Conservation (phyloP, 2,329 filamentous ascomycete species). For the Ophiostoma populinum region DNA sequence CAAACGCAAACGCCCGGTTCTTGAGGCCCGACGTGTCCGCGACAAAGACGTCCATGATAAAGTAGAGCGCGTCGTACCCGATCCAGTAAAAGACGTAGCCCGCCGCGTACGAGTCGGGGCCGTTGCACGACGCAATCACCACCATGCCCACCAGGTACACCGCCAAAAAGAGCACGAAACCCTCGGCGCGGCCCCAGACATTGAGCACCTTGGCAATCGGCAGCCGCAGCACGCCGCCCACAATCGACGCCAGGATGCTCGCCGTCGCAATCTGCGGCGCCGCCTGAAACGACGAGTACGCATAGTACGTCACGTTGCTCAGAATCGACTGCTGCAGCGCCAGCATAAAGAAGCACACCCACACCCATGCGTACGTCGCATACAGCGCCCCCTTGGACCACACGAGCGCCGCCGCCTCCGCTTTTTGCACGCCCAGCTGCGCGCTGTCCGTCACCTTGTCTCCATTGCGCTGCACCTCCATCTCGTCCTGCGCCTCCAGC, state of each 20-base stretch:
- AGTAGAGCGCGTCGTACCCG: conserved; percentile 29
- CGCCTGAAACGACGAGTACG: conserved; percentile 31
- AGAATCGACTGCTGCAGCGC: conserved; percentile 22
- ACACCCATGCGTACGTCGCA: conserved; percentile 17
- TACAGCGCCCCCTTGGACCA: conserved; percentile 26
- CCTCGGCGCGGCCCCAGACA: conserved; percentile 49
- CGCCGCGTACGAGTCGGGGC: conserved; percentile 43
- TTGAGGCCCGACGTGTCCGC: conserved; percentile 49
- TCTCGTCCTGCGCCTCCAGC: conserved; percentile 10
- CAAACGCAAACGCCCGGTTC: conserved; percentile 47
- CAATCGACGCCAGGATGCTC: conserved; percentile 33
- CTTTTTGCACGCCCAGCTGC: conserved; percentile 28
- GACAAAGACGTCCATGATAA: conserved; percentile 38
- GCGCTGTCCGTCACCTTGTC: conserved; percentile 12
- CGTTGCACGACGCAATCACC: conserved; percentile 47
- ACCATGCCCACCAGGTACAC: conserved; percentile 35
- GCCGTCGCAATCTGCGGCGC: conserved; percentile 38
- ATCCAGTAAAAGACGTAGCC: conserved; percentile 50
- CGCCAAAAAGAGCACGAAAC: conserved; percentile 35
- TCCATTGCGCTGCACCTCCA: conserved; percentile 7
- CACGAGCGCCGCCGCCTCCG: conserved; percentile 29
- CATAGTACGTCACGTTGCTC: conserved; percentile 26
- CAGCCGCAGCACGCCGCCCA: conserved; percentile 44
- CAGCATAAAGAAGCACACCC: conserved; percentile 23
- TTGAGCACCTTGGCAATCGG: conserved; percentile 51